These are phyloP conservation scores for Glaciozyma antarctica DNA, from an alignment of 768 basidiomycete species.

Conservation along the genomic window DNA sequence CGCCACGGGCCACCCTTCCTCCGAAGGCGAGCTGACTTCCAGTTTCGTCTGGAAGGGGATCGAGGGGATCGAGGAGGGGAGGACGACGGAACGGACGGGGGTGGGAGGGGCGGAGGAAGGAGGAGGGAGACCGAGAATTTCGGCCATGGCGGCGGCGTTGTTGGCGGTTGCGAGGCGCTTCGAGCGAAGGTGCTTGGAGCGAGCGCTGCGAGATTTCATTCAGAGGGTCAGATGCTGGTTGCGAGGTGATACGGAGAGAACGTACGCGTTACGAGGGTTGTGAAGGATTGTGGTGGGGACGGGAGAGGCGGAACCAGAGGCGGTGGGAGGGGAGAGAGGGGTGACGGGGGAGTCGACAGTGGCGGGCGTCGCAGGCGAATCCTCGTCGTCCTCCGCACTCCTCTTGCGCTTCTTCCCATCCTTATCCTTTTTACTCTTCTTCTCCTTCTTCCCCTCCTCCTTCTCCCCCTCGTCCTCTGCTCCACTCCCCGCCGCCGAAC, in stretches of 20 bases:
- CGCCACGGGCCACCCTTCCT: conserved; percentile 17
- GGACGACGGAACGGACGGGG: not conserved
- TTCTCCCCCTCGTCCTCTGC: conserved; percentile 7
- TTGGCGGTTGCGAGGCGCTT: conserved; percentile 30
- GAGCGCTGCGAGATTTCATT: conserved; percentile 13
- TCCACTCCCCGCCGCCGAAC: conserved; percentile 26
- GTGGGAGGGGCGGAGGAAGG: conserved; percentile 16
- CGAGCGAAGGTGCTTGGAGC: conserved; percentile 32
- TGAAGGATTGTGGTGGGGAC: conserved; percentile 10
- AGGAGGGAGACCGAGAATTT: conserved; percentile 34
- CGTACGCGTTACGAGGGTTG: conserved; percentile 34
- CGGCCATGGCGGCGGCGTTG: conserved; percentile 32
- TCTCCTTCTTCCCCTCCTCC: conserved; percentile 17
- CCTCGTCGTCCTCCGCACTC: conserved; percentile 5
- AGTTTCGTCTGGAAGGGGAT: not conserved
- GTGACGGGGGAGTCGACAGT: not conserved
- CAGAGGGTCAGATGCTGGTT: not conserved
- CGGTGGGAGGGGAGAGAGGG: conserved; percentile 2
- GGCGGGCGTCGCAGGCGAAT: not conserved
- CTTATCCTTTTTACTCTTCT: conserved; percentile 15
- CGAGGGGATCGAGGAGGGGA: conserved; percentile 1
- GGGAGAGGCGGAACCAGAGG: not conserved
- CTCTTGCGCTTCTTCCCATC: conserved; percentile 16
- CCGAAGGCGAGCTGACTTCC: conserved; percentile 7
- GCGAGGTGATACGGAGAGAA: not conserved